Conservation (phyloP, 345 rosid species). For the Citrus hindsii region DNA sequence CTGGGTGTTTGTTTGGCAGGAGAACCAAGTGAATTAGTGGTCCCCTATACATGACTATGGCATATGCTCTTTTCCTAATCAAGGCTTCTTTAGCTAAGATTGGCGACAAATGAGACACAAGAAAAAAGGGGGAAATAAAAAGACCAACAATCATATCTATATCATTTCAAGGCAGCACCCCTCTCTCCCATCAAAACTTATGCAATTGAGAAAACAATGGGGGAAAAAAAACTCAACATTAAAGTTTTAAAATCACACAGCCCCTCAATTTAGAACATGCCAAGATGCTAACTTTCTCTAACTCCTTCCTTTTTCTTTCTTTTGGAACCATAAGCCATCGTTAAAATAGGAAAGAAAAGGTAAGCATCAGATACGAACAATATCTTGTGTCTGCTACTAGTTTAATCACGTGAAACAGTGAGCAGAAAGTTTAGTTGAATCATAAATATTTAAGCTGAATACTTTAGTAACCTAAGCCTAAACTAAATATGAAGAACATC, state of each 20-base stretch:
- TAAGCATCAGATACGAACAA: constrained; percentile 5
- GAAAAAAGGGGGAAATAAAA: constrained; percentile 4
- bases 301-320: constrained; percentile 13
- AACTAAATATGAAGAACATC: neutral
- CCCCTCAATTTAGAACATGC: constrained; percentile 40
- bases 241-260: constrained; percentile 27
- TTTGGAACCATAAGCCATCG: constrained; percentile 22
- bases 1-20: constrained; percentile 17
- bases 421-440: neutral
- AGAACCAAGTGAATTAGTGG: constrained; percentile 31
- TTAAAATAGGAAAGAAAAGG: constrained; percentile 1
- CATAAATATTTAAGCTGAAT: neutral
- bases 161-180: constrained; percentile 26
- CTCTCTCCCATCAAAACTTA: constrained; percentile 27
- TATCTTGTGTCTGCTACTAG: neutral
- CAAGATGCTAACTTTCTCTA: constrained; percentile 37
- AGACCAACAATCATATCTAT: constrained; percentile 13
- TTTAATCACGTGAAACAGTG: neutral
- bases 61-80: constrained; percentile 28
- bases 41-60: constrained; percentile 33
- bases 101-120: constrained; percentile 28
- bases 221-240: constrained; percentile 8
- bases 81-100: constrained; percentile 26
- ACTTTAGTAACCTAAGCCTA: neutral
- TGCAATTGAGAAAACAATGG: constrained; percentile 20